Conservation (phyloP, 2,329 filamentous ascomycete species). For the Botrytis tulipae region DNA sequence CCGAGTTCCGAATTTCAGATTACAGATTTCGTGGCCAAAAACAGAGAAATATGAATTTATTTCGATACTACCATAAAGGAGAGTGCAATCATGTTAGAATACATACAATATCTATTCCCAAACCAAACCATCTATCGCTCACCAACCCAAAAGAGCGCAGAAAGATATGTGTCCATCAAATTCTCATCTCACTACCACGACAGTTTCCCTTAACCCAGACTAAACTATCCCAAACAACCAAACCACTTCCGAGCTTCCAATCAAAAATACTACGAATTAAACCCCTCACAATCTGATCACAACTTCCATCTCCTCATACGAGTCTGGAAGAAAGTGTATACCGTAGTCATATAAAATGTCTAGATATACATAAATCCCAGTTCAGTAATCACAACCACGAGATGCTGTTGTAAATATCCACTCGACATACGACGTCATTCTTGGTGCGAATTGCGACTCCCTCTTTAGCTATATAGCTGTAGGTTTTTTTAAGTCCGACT, state of each 20-base stretch:
- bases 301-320: background rate
- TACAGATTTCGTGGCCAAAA: background rate
- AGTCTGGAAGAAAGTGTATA: background rate
- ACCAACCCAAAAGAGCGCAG: too few relatives aligned
- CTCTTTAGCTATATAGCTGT: background rate
- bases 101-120: background rate
- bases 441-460: background rate
- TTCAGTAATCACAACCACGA: too few relatives aligned
- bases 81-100: background rate
- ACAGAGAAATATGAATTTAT: background rate
- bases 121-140: too few relatives aligned
- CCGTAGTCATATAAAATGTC: too few relatives aligned
- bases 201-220: too few relatives aligned
- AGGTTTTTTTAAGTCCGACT: background rate
- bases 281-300: background rate
- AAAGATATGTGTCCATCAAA: too few relatives aligned
- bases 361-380: too few relatives aligned
- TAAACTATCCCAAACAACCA: too few relatives aligned
- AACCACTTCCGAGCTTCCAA: too few relatives aligned
- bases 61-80: background rate
- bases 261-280: background rate
- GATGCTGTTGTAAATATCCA: too few relatives aligned
- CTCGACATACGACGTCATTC: background rate
- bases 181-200: too few relatives aligned
- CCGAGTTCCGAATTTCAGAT: background rate